phyloP scores from a whole-genome alignment of 2,329 filamentous ascomycete genomes.

The Leptographium procerum region DNA sequence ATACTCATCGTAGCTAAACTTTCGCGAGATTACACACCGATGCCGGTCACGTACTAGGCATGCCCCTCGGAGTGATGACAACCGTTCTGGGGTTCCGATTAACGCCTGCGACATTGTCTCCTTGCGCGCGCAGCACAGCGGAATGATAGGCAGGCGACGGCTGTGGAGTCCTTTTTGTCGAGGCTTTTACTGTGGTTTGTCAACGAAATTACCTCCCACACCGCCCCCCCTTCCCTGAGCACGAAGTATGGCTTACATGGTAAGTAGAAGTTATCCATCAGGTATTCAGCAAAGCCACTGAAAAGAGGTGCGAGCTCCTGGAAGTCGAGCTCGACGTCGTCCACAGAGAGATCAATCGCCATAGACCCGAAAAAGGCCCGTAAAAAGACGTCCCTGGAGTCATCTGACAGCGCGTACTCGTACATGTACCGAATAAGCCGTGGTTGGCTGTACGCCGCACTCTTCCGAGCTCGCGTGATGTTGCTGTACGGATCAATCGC shows the following conservation, averaged over 20 bases:
- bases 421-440: neutral
- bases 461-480: neutral
- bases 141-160: neutral
- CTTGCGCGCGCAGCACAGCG: neutral
- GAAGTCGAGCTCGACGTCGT: neutral
- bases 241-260: neutral
- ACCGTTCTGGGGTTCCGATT: neutral
- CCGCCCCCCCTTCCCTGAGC: neutral
- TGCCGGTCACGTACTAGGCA: neutral
- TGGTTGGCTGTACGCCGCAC: neutral
- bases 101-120: neutral
- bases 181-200: neutral
- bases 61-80: neutral
- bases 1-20: neutral
- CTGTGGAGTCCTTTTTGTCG: neutral
- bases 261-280: neutral
- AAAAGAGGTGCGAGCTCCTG: neutral
- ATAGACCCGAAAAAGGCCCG: neutral
- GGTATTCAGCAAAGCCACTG: neutral
- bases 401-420: neutral
- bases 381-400: neutral
- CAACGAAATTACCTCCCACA: neutral
- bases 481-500: neutral
- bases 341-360: neutral
- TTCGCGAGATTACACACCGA: neutral